phyloP scores from a whole-genome alignment of 768 basidiomycete genomes.

The Suillus weaverae region DNA sequence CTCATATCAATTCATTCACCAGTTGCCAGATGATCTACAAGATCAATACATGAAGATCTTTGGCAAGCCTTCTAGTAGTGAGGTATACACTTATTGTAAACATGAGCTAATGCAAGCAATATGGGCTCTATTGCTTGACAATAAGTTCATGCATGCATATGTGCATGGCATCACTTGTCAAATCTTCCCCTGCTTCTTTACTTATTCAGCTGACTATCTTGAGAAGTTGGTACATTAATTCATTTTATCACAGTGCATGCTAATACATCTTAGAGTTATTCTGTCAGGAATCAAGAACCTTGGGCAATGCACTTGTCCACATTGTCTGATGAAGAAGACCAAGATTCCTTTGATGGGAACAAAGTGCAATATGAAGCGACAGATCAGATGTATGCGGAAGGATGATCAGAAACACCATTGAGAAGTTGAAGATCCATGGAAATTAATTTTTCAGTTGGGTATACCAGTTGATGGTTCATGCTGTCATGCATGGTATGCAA shows the following conservation, averaged over 20 bases:
- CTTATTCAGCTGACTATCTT: no score
- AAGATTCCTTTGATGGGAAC: no score
- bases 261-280: slow-evolving; percentile 12
- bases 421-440: slow-evolving; percentile 7
- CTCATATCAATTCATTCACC: slow-evolving; percentile 5
- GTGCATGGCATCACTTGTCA: not conserved
- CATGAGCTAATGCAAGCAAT: no score
- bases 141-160: no score
- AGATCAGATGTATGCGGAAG: not conserved
- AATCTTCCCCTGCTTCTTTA: slow-evolving; percentile 7
- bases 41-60: not conserved
- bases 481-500: no score
- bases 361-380: slow-evolving; percentile 1
- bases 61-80: slow-evolving; percentile 18
- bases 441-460: slow-evolving; percentile 8
- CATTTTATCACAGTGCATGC: no score
- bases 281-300: slow-evolving; percentile 23
- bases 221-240: no score
- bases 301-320: slow-evolving; percentile 21
- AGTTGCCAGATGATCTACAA: slow-evolving; percentile 7
- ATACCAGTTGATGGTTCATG: not conserved
- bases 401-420: slow-evolving; percentile 13
- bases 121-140: no score
- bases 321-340: no score
- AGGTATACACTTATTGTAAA: no score